Base-by-base conservation (phyloP, 2,329 filamentous ascomycete species). In the Aspergillus costaricaensis region DNA sequence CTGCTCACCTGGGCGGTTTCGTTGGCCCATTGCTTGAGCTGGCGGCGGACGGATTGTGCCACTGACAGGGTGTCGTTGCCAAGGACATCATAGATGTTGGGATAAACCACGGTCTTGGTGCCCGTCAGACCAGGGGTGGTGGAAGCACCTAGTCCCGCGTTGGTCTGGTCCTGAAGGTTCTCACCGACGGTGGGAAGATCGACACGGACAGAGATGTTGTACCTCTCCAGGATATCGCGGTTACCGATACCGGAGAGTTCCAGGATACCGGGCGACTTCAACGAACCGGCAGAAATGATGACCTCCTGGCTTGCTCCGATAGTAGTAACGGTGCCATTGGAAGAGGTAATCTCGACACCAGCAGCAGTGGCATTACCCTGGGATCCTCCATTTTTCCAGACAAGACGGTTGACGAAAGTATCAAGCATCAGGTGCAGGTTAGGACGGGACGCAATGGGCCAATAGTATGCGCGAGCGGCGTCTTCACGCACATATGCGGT, bases 161-260 rank as follows among this genome's bases (percentile, higher is more conserved):
- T 62, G 53, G 57, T 44, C 44, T 62, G 58, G 19, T 62, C 61
- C 61, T 83, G 81, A 53, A 82, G 72, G 62, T 83, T 82, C 47
- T 80, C 77, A 17, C 82, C 82, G 8, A 84, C 79, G 15, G 75
- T 77, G 8, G 77, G 67, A 2, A 74, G 63, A 39, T 70, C 58
- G 53, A 75, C 53, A 27, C 68, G 67, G 9, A 70, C 60, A 5
- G 67, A 44, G 49, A 75, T 73, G 25, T 58, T 61, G 30, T 69
- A 63, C 23, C 66, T 63, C 10, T 65, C 52, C 1, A 76, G 66
- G 44, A 75, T 67, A 1, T 68, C 53, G 17, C 68, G 72, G 59
- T 71, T 73, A 64, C 87, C 86, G 36, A 89, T 77, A 0, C 86
- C 86, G 0, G 85, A 88, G 1, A 86, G 77, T 65, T 89, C 86